Percentiles rank a stretch among this genome's conserved stretches.
Conservation (phyloP, 208 protist species). For the Novymonas esmeraldas region DNA sequence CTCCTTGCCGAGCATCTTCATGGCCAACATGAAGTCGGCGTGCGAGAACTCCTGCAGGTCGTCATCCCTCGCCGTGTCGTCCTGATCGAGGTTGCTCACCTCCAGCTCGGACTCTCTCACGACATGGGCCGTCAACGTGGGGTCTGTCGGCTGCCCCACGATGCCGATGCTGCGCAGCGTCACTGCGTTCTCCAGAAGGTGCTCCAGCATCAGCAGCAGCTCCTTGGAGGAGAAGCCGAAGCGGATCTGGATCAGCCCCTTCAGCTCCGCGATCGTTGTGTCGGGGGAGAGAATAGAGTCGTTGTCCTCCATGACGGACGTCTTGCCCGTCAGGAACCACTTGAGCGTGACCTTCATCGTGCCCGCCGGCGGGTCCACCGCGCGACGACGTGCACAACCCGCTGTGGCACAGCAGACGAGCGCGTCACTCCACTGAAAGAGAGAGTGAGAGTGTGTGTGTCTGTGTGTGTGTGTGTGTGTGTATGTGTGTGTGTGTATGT, state of each 20-base stretch:
- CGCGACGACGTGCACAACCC: too few species aligned
- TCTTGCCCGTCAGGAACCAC: constrained; percentile 78
- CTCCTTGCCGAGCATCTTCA: constrained; percentile 76
- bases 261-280: constrained; percentile 77
- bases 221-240: constrained; percentile 78
- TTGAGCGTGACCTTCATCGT: constrained; percentile 67
- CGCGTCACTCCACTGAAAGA: too few species aligned
- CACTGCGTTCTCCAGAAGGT: constrained; percentile 59
- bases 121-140: constrained; percentile 58
- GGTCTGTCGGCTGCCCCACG: constrained; percentile 42
- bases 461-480: too few species aligned
- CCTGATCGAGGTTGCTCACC: constrained; percentile 47
- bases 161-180: constrained; percentile 54
- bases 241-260: constrained; percentile 82
- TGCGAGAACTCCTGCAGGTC: constrained; percentile 81
- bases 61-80: constrained; percentile 63
- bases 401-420: too few species aligned
- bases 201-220: constrained; percentile 55
- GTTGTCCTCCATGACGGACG: constrained; percentile 51
- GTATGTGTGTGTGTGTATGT: too few species aligned
- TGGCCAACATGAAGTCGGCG: constrained; percentile 76
- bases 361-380: background rate
- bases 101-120: constrained; percentile 60
- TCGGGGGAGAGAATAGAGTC: constrained; percentile 68
- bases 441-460: too few species aligned